A percentile compares a stretch with the other conserved stretches of the same genome.
Evolutionary conservation across 1,139 yeast genomes (phyloP).

Genomic region (Debaryomyces udenii): DNA sequence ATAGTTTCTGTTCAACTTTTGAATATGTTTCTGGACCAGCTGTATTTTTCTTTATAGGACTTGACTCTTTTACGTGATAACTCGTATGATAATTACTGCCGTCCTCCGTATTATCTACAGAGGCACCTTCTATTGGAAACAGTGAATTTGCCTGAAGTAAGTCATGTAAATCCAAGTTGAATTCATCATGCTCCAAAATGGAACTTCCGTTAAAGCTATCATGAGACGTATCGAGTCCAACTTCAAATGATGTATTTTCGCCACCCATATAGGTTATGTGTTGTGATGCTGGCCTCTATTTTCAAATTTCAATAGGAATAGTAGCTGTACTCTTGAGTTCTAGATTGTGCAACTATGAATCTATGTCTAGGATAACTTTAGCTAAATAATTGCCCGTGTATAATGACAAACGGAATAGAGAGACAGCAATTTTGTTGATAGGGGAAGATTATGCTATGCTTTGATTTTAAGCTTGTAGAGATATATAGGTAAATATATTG

Average conservation of each 20-base stretch:
- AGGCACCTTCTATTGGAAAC: conserved; percentile 1
- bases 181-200: conserved; percentile 24
- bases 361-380: conserved; percentile 3
- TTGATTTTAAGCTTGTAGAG: neutral
- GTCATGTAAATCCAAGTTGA: conserved; percentile 28
- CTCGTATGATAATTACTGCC: neutral
- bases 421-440: conserved; percentile 1
- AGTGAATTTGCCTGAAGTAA: conserved; percentile 19
- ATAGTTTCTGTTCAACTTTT: conserved; percentile 9
- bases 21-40: conserved; percentile 10
- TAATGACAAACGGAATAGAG: neutral
- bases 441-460: too few species aligned
- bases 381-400: conserved; percentile 2
- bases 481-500: conserved; percentile 2
- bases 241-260: conserved; percentile 8
- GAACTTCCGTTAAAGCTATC: conserved; percentile 15
- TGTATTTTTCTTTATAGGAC: conserved; percentile 12
- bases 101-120: conserved; percentile 8
- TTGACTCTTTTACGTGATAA: neutral
- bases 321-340: conserved; percentile 6
- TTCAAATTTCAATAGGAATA: conserved; percentile 4
- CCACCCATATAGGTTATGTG: conserved; percentile 2
- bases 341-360: conserved; percentile 5
- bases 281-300: neutral
- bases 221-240: conserved; percentile 10